A percentile compares a stretch with the other conserved stretches of the same genome.
phyloP scores from a whole-genome alignment of 2,329 filamentous ascomycete species.

The Daldinia sp. region DNA sequence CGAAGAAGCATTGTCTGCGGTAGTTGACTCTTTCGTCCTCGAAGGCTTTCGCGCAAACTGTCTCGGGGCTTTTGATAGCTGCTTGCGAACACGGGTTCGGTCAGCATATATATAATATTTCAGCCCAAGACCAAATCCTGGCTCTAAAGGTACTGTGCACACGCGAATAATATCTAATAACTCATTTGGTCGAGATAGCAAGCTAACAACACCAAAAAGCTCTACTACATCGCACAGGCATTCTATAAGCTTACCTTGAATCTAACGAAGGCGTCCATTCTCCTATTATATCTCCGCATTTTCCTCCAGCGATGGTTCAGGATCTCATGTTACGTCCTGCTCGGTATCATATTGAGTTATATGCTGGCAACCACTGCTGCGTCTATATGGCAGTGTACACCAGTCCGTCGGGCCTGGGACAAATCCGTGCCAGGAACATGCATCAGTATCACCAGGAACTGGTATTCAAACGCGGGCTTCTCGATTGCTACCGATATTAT shows the following conservation, averaged over 20 bases:
- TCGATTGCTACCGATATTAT: constrained; percentile 62
- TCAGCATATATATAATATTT: constrained; percentile 55
- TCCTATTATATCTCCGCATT: constrained; percentile 66
- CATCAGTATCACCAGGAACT: constrained; percentile 60
- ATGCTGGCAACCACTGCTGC: constrained; percentile 59
- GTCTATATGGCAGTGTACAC: constrained; percentile 64
- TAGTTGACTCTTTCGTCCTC: constrained; percentile 14
- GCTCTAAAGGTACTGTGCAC: constrained; percentile 51
- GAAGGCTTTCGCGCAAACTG: constrained; percentile 54
- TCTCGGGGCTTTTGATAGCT: constrained; percentile 57
- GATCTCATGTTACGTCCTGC: constrained; percentile 56
- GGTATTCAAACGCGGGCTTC: constrained; percentile 63
- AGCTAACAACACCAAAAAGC: constrained; percentile 49
- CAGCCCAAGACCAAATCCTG: constrained; percentile 52
- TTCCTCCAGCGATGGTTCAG: constrained; percentile 63
- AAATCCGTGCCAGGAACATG: constrained; percentile 57
- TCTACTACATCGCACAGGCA: constrained; percentile 64
- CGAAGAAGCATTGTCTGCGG: not conserved
- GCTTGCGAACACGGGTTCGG: constrained; percentile 59
- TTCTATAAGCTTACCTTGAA: constrained; percentile 68
- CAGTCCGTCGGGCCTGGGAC: constrained; percentile 61
- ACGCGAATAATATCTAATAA: not conserved
- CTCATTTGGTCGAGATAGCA: not conserved
- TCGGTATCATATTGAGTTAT: constrained; percentile 60
- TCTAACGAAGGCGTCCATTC: constrained; percentile 65